Percentiles rank a stretch among this genome's conserved stretches.
Evolutionary conservation across 106 monocot genomes (phyloP).

Genomic region (Amphibolis antarctica): DNA sequence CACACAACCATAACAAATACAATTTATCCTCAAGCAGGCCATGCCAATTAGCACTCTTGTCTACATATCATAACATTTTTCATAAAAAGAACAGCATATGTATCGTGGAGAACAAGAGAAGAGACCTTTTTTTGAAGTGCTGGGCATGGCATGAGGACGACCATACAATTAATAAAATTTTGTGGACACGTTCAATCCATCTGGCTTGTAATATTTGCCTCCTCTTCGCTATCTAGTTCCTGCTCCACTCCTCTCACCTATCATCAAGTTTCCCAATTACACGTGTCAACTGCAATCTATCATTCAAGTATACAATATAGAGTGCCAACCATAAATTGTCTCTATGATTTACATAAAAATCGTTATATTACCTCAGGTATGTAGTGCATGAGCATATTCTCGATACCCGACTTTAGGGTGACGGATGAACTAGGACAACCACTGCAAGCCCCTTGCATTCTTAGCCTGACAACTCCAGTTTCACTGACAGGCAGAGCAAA

Average conservation of each 20-base stretch:
- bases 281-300: neutral
- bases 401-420: constrained; percentile 94
- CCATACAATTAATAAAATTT: no score
- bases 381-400: constrained; percentile 99
- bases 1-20: no score
- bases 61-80: no score
- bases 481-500: constrained; percentile 32
- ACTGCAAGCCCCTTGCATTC: constrained; percentile 98
- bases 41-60: no score
- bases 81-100: no score
- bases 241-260: constrained; percentile 89
- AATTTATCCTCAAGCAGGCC: no score
- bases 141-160: no score
- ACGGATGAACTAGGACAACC: constrained; percentile 98
- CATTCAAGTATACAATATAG: no score
- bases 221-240: constrained; percentile 54
- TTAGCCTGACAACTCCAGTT: constrained; percentile 80
- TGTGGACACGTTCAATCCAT: no score
- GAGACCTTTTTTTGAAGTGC: no score
- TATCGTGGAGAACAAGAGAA: no score
- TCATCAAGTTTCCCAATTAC: no score
- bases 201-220: neutral
- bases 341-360: neutral
- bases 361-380: constrained; percentile 59
- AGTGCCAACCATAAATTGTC: neutral